phyloP scores from a whole-genome alignment of 495 filamentous ascomycete species.

The Oleoguttula mirabilis region DNA sequence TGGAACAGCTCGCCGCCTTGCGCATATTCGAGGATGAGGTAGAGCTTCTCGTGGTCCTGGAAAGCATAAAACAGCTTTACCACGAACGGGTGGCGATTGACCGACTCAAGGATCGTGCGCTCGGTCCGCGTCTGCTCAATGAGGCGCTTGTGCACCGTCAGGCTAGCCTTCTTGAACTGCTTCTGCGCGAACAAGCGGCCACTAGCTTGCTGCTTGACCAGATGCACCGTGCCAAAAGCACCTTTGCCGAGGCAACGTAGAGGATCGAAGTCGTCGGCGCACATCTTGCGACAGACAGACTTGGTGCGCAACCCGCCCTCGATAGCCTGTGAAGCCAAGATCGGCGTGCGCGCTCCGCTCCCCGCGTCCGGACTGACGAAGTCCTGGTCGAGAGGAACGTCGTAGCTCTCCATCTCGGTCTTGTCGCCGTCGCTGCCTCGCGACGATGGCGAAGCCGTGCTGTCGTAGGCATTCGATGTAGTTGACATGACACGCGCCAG shows the following conservation, averaged over 20 bases:
- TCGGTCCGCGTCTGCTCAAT: constrained; percentile 97
- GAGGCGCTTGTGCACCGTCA: constrained; percentile 83
- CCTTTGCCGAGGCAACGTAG: constrained; percentile 96
- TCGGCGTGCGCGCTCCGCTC: constrained; percentile 24
- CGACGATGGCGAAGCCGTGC: constrained; percentile 47
- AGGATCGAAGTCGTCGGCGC: constrained; percentile 76
- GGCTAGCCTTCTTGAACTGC: constrained; percentile 90
- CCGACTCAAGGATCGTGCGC: constrained; percentile 81
- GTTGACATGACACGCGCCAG: constrained; percentile 28
- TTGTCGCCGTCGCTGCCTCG: constrained; percentile 39
- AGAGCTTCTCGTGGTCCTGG: constrained; percentile 95
- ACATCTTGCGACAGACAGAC: constrained; percentile 60
- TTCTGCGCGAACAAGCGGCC: constrained; percentile 93
- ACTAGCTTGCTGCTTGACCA: constrained; percentile 78
- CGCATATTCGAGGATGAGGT: constrained; percentile 96
- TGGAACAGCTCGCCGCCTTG: constrained; percentile 90
- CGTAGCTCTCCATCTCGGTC: constrained; percentile 61
- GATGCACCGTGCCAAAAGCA: constrained; percentile 81
- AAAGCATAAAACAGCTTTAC: constrained; percentile 98
- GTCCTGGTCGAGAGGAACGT: constrained; percentile 77
- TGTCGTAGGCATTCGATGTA: constrained; percentile 9
- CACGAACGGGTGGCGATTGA: constrained; percentile 91
- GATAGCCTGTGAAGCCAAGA: constrained; percentile 25
- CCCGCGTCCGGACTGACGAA: constrained; percentile 66
- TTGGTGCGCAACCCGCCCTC: constrained; percentile 32